Evolutionary conservation across 2,329 filamentous ascomycete species (phyloP).

Genomic region (Trichoderma koningii): DNA sequence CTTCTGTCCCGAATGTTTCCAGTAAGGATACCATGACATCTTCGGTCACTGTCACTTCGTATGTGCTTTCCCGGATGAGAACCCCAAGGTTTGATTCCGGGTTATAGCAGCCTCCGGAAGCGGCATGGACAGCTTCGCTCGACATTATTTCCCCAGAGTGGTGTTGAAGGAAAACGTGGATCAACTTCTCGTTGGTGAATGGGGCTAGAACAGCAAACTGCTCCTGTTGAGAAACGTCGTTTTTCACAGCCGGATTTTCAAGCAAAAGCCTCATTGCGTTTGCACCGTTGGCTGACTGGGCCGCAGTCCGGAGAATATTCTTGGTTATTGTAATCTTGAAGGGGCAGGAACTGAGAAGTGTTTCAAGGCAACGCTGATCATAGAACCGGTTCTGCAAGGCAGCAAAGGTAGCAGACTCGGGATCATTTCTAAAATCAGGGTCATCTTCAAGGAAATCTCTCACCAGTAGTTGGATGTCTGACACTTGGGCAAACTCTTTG

Average conservation of each 20-base stretch:
- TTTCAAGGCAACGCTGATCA: background rate
- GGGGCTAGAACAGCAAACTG: background rate
- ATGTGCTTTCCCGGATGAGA: background rate
- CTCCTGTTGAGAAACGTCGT: background rate
- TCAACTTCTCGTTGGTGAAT: background rate
- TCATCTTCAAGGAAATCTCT: rapidly evolving
- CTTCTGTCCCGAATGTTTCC: background rate
- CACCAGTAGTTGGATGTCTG: rapidly evolving
- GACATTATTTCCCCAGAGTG: background rate
- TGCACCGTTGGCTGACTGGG: background rate
- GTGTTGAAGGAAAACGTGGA: background rate
- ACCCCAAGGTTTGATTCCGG: background rate
- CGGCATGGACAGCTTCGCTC: background rate
- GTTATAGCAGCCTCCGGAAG: background rate
- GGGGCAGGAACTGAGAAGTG: background rate
- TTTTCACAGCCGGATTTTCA: background rate
- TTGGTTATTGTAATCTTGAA: background rate
- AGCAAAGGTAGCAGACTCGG: background rate
- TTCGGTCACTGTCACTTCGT: background rate
- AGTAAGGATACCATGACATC: background rate
- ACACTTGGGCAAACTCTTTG: too few species aligned
- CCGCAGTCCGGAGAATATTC: background rate
- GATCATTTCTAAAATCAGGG: background rate
- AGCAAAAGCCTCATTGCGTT: background rate
- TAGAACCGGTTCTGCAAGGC: background rate